A percentile compares a stretch with the other conserved stretches of the same genome.
Evolutionary conservation across 768 basidiomycete species (phyloP).

Genomic region (Tylopilus subfusipes): DNA sequence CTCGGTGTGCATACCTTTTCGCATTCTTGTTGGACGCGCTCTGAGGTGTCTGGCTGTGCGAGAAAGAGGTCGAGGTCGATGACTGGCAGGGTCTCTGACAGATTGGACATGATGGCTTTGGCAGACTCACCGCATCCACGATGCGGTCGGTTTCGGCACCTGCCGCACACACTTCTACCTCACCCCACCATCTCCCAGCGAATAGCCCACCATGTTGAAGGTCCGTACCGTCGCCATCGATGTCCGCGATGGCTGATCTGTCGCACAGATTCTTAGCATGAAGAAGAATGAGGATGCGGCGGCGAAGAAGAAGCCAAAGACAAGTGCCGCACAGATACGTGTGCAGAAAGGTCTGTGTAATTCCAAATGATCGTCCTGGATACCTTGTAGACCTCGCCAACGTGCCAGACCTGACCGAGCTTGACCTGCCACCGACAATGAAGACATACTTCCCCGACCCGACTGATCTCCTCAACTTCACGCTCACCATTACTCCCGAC

Average conservation of each 20-base stretch:
- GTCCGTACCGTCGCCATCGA: slow-evolving; percentile 19
- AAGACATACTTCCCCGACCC: slow-evolving; percentile 92
- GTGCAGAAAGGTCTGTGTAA: slow-evolving; percentile 88
- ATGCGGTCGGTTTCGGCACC: slow-evolving; percentile 21
- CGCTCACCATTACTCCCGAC: slow-evolving; percentile 91
- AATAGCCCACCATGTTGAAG: slow-evolving; percentile 41
- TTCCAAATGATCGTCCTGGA: neutral
- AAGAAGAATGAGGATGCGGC: slow-evolving; percentile 99
- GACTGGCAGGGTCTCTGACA: slow-evolving; percentile 58
- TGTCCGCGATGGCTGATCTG: slow-evolving; percentile 5
- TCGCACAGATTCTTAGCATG: slow-evolving; percentile 91
- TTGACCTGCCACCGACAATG: slow-evolving; percentile 96
- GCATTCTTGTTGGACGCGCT: slow-evolving; percentile 56
- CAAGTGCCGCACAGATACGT: slow-evolving; percentile 94
- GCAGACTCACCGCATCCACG: neutral
- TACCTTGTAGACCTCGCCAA: slow-evolving; percentile 1
- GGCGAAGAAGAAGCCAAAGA: slow-evolving; percentile 97
- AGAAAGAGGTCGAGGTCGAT: slow-evolving; percentile 76
- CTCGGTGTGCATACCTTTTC: slow-evolving; percentile 44
- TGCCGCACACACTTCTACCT: slow-evolving; percentile 28
- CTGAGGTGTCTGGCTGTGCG: slow-evolving; percentile 41
- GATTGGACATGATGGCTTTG: slow-evolving; percentile 35
- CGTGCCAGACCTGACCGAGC: slow-evolving; percentile 83
- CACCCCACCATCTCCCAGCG: slow-evolving; percentile 15
- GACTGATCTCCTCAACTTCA: slow-evolving; percentile 93